Conservation (phyloP, 2,329 filamentous ascomycete genomes). For the Ophidiomyces ophidiicola region DNA sequence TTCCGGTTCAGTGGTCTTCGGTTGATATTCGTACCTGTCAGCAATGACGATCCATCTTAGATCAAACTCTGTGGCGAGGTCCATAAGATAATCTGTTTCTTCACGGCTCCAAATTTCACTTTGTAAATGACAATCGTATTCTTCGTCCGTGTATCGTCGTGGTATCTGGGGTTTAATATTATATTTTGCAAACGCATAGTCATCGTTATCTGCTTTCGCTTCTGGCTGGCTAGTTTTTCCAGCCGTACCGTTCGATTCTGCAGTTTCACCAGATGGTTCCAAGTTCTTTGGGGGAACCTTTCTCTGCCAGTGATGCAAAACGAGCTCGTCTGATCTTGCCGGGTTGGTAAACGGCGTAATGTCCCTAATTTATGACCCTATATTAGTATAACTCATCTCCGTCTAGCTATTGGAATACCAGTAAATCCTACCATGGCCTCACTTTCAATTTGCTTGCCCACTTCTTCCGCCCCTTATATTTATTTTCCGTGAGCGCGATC, state of each 20-base stretch:
- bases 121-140: slow-evolving; percentile 65
- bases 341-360: slow-evolving; percentile 62
- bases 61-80: slow-evolving; percentile 63
- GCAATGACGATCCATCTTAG: slow-evolving; percentile 83
- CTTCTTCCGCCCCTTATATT: slow-evolving; percentile 41
- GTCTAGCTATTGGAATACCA: slow-evolving; percentile 48
- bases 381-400: slow-evolving; percentile 40
- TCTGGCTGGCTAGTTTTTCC: slow-evolving; percentile 21
- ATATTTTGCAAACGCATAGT: slow-evolving; percentile 66
- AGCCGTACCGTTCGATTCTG: slow-evolving; percentile 24
- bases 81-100: slow-evolving; percentile 85
- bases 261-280: slow-evolving; percentile 22
- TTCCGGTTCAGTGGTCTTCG: slow-evolving; percentile 21
- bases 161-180: slow-evolving; percentile 70
- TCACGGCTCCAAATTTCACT: slow-evolving; percentile 75
- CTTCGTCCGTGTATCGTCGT: slow-evolving; percentile 64
- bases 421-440: slow-evolving; percentile 33
- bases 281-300: slow-evolving; percentile 41
- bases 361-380: slow-evolving; percentile 45
- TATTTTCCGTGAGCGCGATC: slow-evolving; percentile 41
- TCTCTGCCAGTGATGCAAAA: slow-evolving; percentile 69
- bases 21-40: slow-evolving; percentile 71
- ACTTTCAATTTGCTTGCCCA: slow-evolving; percentile 35
- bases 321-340: slow-evolving; percentile 58
- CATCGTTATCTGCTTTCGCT: slow-evolving; percentile 28